These are phyloP conservation scores for Saccharomyces hybrid DNA, from an alignment of 1,139 yeast species.

Conservation along the genomic window DNA sequence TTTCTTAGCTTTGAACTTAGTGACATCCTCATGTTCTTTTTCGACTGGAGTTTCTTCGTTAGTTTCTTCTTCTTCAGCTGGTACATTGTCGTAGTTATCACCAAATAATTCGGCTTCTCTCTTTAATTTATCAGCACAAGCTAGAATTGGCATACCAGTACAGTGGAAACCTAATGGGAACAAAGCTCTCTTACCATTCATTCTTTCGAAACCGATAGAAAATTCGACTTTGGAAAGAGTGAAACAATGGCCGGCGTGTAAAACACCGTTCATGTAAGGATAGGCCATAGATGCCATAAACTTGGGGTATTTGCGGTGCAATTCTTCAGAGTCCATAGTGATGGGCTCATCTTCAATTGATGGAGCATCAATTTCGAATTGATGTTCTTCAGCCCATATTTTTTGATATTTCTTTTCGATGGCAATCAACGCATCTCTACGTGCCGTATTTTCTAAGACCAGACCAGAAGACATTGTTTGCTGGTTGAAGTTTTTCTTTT, in stretches of 20 bases:
- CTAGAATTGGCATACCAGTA: slow-evolving; percentile 98
- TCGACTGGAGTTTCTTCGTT: slow-evolving; percentile 34
- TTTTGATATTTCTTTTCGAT: slow-evolving; percentile 86
- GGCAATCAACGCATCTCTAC: slow-evolving; percentile 88
- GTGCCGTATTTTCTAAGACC: slow-evolving; percentile 52
- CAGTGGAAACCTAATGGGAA: slow-evolving; percentile 98
- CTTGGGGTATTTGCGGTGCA: slow-evolving; percentile 77
- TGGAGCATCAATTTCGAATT: slow-evolving; percentile 87
- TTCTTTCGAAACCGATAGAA: slow-evolving; percentile 88
- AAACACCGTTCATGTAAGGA: slow-evolving; percentile 97
- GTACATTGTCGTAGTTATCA: slow-evolving; percentile 59
- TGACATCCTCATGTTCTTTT: slow-evolving; percentile 58
- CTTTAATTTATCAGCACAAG: slow-evolving; percentile 90
- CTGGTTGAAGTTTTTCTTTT: background rate
- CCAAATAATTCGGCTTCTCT: slow-evolving; percentile 93
- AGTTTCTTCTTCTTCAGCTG: slow-evolving; percentile 49
- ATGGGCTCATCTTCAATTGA: slow-evolving; percentile 55
- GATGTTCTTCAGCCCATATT: slow-evolving; percentile 77
- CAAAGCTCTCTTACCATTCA: slow-evolving; percentile 86
- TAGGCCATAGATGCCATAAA: slow-evolving; percentile 92
- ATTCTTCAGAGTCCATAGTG: slow-evolving; percentile 50
- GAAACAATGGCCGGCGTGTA: slow-evolving; percentile 96
- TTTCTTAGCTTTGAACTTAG: slow-evolving; percentile 87
- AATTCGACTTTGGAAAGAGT: slow-evolving; percentile 93
- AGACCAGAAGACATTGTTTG: slow-evolving; percentile 18